Conservation (phyloP, 768 basidiomycete genomes). For the Pleurotus ostreatus region DNA sequence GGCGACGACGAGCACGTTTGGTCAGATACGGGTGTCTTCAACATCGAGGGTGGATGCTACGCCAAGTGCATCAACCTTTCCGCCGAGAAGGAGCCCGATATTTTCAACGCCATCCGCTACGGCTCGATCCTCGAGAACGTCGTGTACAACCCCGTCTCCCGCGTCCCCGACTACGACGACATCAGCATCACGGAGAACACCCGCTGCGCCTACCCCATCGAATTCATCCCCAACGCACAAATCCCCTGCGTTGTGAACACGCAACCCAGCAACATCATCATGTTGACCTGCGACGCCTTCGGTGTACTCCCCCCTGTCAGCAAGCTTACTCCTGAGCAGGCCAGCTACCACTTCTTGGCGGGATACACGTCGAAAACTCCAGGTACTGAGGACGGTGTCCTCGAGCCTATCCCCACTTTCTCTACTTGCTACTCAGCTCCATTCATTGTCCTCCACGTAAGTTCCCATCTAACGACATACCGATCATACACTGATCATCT, state of each 20-base stretch:
- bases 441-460: slow-evolving; percentile 95
- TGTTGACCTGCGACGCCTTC: slow-evolving; percentile 97
- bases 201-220: slow-evolving; percentile 98
- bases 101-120: slow-evolving; percentile 90
- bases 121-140: slow-evolving; percentile 99
- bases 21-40: slow-evolving; percentile 98
- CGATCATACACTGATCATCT: slow-evolving; percentile 2
- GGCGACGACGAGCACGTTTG: slow-evolving; percentile 99
- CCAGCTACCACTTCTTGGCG: slow-evolving; percentile 95
- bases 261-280: slow-evolving; percentile 93
- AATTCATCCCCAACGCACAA: slow-evolving; percentile 92
- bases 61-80: slow-evolving; percentile 98
- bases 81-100: slow-evolving; percentile 97
- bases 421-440: slow-evolving; percentile 98
- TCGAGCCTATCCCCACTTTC: slow-evolving; percentile 98
- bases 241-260: slow-evolving; percentile 85
- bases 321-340: slow-evolving; percentile 89
- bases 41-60: slow-evolving; percentile 99
- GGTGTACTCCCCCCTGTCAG: slow-evolving; percentile 97
- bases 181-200: slow-evolving; percentile 98
- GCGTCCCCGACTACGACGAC: slow-evolving; percentile 93
- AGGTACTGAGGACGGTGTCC: slow-evolving; percentile 95
- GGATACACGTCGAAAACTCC: slow-evolving; percentile 99
- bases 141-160: slow-evolving; percentile 84
- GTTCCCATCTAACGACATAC: slow-evolving; percentile 16